Percentiles rank a stretch among this genome's conserved stretches.
phyloP scores from a whole-genome alignment of 148 eudicot species.

The Simmondsia chinensis region DNA sequence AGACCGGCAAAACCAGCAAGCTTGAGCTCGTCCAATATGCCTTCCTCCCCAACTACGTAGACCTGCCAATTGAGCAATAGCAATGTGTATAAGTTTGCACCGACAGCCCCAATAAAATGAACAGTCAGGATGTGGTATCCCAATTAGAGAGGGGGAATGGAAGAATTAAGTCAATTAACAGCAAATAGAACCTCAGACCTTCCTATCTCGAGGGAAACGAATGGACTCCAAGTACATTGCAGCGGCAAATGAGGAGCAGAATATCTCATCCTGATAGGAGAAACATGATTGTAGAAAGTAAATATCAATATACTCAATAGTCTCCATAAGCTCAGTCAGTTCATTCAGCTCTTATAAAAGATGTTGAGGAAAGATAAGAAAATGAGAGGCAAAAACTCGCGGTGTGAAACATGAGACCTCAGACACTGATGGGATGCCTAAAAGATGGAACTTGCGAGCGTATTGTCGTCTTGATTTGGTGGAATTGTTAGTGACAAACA shows the following conservation, averaged over 20 bases:
- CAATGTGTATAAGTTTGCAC: too few species aligned
- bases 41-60: slow-evolving; percentile 83
- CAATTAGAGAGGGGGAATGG: not conserved
- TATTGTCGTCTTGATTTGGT: slow-evolving; percentile 69
- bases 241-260: slow-evolving; percentile 80
- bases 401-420: slow-evolving; percentile 30
- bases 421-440: slow-evolving; percentile 69
- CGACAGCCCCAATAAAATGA: too few species aligned
- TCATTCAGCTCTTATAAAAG: too few species aligned
- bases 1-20: slow-evolving; percentile 76
- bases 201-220: slow-evolving; percentile 53
- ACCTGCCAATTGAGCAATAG: slow-evolving; percentile 33
- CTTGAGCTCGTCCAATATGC: slow-evolving; percentile 77
- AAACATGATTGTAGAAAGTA: too few species aligned
- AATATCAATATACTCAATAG: too few species aligned
- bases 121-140: too few species aligned
- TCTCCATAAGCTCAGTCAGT: too few species aligned
- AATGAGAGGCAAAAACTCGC: not conserved
- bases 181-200: slow-evolving; percentile 25
- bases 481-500: slow-evolving; percentile 92
- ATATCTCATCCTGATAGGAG: slow-evolving; percentile 69
- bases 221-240: slow-evolving; percentile 71
- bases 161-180: not conserved
- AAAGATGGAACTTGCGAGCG: slow-evolving; percentile 60
- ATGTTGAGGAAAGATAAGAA: not conserved